A percentile compares a stretch with the other conserved stretches of the same genome.
These are phyloP conservation scores for Solanum corneliomulleri DNA, from an alignment of 257 asterid genomes.

Conservation along the genomic window DNA sequence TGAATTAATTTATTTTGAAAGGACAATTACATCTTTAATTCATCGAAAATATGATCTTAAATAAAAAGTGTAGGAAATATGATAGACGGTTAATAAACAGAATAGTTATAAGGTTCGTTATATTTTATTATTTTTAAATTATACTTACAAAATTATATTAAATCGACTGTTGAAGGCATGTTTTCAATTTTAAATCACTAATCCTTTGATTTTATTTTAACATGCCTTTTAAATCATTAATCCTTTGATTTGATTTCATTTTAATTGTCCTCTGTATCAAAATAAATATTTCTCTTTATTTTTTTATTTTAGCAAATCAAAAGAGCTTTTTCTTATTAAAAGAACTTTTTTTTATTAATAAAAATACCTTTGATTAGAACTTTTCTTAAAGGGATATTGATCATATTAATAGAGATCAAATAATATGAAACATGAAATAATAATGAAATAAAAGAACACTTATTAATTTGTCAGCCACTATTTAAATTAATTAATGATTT, in stretches of 20 bases:
- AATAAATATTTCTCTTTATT: no score
- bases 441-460: background rate
- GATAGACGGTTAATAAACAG: background rate
- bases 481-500: background rate
- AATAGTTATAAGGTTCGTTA: no score
- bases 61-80: background rate
- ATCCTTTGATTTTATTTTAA: no score
- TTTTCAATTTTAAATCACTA: background rate
- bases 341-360: no score
- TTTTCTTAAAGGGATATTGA: background rate
- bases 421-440: no score
- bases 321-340: no score
- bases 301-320: no score
- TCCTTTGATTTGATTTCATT: no score
- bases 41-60: background rate
- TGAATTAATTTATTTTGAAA: background rate
- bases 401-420: no score
- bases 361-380: no score
- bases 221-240: background rate
- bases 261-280: no score
- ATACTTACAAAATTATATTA: fast-evolving
- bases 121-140: no score
- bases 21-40: background rate
- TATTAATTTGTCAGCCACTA: background rate
- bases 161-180: background rate